Conservation (phyloP, 805 yeast genomes). For the Saccharomyces jurei region DNA sequence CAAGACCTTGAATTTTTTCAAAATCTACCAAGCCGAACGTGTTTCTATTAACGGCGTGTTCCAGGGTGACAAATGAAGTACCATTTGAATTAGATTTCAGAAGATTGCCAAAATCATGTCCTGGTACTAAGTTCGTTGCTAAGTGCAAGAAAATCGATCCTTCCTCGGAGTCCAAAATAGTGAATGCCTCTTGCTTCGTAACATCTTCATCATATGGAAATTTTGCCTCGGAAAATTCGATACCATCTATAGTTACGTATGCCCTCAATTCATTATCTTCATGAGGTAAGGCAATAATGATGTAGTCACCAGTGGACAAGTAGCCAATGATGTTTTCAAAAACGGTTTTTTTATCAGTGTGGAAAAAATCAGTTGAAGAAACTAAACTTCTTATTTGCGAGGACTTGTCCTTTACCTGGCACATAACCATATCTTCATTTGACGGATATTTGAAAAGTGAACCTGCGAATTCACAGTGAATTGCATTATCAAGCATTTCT, state of each 20-base stretch:
- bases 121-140: slow-evolving; percentile 47
- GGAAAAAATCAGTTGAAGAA: slow-evolving; percentile 49
- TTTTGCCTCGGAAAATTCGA: slow-evolving; percentile 63
- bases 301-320: slow-evolving; percentile 61
- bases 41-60: slow-evolving; percentile 69
- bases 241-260: slow-evolving; percentile 72
- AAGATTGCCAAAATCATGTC: slow-evolving; percentile 66
- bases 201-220: slow-evolving; percentile 62
- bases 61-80: slow-evolving; percentile 66
- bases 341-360: slow-evolving; percentile 31
- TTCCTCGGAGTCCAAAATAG: slow-evolving; percentile 65
- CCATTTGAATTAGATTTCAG: slow-evolving; percentile 90
- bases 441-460: slow-evolving; percentile 38
- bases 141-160: slow-evolving; percentile 76
- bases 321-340: slow-evolving; percentile 63
- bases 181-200: slow-evolving; percentile 61
- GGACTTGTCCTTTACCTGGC: slow-evolving; percentile 42
- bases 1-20: slow-evolving; percentile 73
- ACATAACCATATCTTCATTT: slow-evolving; percentile 50
- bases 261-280: slow-evolving; percentile 53
- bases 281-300: slow-evolving; percentile 59
- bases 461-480: slow-evolving; percentile 62
- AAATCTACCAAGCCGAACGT: slow-evolving; percentile 73
- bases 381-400: slow-evolving; percentile 29
- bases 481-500: slow-evolving; percentile 44